A percentile compares a stretch with the other conserved stretches of the same genome.
Conservation (phyloP, 495 filamentous ascomycete species). For the Penicillium cataractarum region DNA sequence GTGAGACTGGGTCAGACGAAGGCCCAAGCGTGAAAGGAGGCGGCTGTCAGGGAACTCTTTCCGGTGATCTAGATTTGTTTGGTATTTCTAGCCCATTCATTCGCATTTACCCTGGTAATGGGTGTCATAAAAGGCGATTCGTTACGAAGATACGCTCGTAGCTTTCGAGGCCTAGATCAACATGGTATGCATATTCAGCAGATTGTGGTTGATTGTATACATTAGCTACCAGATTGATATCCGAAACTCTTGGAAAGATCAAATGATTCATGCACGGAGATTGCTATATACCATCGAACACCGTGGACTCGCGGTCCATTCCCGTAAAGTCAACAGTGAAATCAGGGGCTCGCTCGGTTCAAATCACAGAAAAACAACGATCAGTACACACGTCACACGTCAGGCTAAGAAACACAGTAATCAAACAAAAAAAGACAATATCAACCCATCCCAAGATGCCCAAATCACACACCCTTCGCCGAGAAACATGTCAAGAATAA, state of each 20-base stretch:
- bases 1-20: not conserved
- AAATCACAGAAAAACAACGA: conserved; percentile 26
- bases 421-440: conserved; percentile 25
- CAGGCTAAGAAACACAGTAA: conserved; percentile 28
- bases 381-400: conserved; percentile 39
- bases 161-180: not conserved
- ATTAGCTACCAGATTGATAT: not conserved
- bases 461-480: conserved; percentile 23
- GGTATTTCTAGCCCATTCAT: not conserved
- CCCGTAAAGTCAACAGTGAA: conserved; percentile 23
- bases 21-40: not conserved
- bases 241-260: not conserved
- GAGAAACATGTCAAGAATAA: conserved; percentile 7
- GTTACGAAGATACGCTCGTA: not conserved
- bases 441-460: conserved; percentile 28
- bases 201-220: not conserved
- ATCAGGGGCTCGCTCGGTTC: conserved; percentile 23
- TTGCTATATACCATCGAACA: conserved; percentile 30
- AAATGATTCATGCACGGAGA: conserved; percentile 23
- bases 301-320: conserved; percentile 18
- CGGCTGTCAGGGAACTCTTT: not conserved
- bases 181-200: not conserved
- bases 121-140: not conserved
- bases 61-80: not conserved
- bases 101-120: too few relatives aligned